Evolutionary conservation across 202 grass and related monocot genomes (phyloP), one percentile per base, ranked within the genome.

Genomic region (Carex arenaria): DNA sequence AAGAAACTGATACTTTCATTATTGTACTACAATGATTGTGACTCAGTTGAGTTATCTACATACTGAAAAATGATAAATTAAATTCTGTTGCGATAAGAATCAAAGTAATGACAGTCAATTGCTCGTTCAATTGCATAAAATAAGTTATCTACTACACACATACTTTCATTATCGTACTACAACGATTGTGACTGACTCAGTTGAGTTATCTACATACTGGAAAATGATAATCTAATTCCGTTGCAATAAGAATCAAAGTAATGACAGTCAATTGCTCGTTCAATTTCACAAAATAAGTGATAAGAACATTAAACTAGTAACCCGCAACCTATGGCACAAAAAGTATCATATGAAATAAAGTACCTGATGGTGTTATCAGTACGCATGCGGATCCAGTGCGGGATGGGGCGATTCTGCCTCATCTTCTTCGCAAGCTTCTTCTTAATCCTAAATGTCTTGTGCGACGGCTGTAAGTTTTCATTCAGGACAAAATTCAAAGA

Each of bases 361-460:
- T 54, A 89, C 87, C 87, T 53, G 51, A 89, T 86, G 64, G 88
- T 86, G 84, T 89, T 89, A 38, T 86, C 80, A 31, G 88, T 89
- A 26, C 88, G 80, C 88, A 89, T 86, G 80, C 72, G 87, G 79
- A 89, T 89, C 88, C 84, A 89, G 72, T 89, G 80, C 4, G 88
- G 88, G 84, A 89, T 89, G 52, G 88, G 88, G 80, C 64, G 88
- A 54, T 89, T 89, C 84, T 86, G 88, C 71, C 88, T 80, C 84
- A 89, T 89, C 84, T 89, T 89, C 79, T 85, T 89, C 22, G 87
- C 87, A 5, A 88, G 59, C 77, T 88, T 85, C 83, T 89, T 78
- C 87, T 89, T 86, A 5, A 89, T 78, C 70, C 13, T 65, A 60
- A 89, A 89, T 1, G 84, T 86, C 88, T 89, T 89, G 84, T 89